A percentile compares a stretch with the other conserved stretches of the same genome.
phyloP scores from a whole-genome alignment of 2,329 filamentous ascomycete species.

The Sporothrix pseudoabietina region DNA sequence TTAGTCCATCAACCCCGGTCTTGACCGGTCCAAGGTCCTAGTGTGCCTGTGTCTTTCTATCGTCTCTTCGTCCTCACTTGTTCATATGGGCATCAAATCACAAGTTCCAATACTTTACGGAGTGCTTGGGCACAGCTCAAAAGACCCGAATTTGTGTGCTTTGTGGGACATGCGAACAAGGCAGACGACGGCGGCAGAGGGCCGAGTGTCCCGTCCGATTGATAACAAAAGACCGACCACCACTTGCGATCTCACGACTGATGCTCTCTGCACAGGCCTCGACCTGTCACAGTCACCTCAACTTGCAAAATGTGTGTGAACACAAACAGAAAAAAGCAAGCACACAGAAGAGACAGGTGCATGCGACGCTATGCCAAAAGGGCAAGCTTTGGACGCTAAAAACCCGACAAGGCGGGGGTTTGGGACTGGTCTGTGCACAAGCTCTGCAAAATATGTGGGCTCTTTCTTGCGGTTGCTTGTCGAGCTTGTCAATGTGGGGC shows the following conservation, averaged over 20 bases:
- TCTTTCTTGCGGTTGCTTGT: background rate
- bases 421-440: conserved; percentile 18
- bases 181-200: background rate
- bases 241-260: background rate
- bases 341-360: conserved; percentile 3
- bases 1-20: background rate
- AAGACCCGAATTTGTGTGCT: background rate
- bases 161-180: conserved; percentile 20
- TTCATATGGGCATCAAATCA: background rate
- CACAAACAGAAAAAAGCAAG: background rate
- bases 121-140: background rate
- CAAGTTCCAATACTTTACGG: background rate
- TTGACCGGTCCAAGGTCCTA: background rate
- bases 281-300: background rate
- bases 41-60: background rate
- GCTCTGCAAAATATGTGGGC: conserved; percentile 17
- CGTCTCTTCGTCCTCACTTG: background rate
- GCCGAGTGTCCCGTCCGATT: conserved; percentile 13
- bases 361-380: conserved; percentile 18
- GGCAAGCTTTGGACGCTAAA: conserved; percentile 23
- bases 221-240: background rate
- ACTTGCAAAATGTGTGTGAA: background rate
- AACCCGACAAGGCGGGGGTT: conserved; percentile 21
- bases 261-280: background rate
- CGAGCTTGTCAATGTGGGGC: background rate